phyloP scores from a whole-genome alignment of 805 yeast genomes.

The Suhomyces canberraensis region DNA sequence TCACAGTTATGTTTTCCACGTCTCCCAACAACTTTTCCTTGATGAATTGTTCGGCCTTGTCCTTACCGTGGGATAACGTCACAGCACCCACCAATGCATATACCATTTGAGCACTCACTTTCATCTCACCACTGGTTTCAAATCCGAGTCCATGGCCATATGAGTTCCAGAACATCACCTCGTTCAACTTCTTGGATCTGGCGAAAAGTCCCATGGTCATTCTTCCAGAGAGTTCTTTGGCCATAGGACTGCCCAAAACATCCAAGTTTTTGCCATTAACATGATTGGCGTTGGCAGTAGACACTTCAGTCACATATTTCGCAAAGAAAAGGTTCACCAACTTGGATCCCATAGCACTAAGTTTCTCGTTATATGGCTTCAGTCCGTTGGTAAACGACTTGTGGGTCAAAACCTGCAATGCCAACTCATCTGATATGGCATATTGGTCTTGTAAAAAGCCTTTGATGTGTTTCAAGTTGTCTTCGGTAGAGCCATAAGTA shows the following conservation, averaged over 20 bases:
- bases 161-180: conserved; percentile 65
- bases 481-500: conserved; percentile 50
- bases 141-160: conserved; percentile 46
- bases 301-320: conserved; percentile 36
- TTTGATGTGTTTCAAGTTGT: conserved; percentile 49
- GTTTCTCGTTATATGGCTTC: conserved; percentile 84
- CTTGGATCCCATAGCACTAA: conserved; percentile 69
- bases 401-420: conserved; percentile 84
- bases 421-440: conserved; percentile 54
- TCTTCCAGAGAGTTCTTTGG: conserved; percentile 52
- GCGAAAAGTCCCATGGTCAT: conserved; percentile 52
- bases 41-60: conserved; percentile 56
- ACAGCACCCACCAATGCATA: conserved; percentile 70
- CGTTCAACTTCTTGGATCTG: conserved; percentile 43
- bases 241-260: conserved; percentile 53
- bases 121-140: conserved; percentile 53
- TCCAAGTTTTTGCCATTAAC: conserved; percentile 54
- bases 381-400: conserved; percentile 92
- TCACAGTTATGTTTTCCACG: conserved; percentile 34
- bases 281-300: conserved; percentile 23
- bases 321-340: conserved; percentile 50
- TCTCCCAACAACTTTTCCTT: conserved; percentile 44
- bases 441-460: conserved; percentile 46
- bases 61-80: conserved; percentile 57
- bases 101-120: conserved; percentile 52